Conservation (phyloP, 2,329 filamentous ascomycete genomes). For the Daldinia sp. region DNA sequence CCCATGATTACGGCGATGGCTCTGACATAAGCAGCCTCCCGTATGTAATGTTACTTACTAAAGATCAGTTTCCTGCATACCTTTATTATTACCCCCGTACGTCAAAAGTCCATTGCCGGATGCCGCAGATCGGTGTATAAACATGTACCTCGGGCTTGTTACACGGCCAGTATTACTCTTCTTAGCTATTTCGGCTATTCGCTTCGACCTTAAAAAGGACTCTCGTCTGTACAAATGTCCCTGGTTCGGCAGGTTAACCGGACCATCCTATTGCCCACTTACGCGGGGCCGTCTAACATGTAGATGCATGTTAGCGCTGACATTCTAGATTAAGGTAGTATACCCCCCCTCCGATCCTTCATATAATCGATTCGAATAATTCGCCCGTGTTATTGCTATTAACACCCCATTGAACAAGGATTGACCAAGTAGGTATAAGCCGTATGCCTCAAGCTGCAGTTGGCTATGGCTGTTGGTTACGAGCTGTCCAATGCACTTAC, state of each 20-base stretch:
- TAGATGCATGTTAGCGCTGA: slow-evolving; percentile 40
- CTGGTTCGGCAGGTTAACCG: slow-evolving; percentile 33
- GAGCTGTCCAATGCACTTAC: slow-evolving; percentile 21
- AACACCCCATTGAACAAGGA: slow-evolving; percentile 30
- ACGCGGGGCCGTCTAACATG: slow-evolving; percentile 35
- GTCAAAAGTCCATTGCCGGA: slow-evolving; percentile 10
- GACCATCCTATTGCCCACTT: slow-evolving; percentile 30
- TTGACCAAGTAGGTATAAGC: slow-evolving; percentile 17
- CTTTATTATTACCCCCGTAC: slow-evolving; percentile 9
- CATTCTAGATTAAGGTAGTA: slow-evolving; percentile 29
- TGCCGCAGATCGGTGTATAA: slow-evolving; percentile 7
- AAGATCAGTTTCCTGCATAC: slow-evolving; percentile 13
- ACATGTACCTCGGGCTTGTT: slow-evolving; percentile 7
- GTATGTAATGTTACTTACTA: slow-evolving; percentile 6
- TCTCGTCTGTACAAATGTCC: not conserved
- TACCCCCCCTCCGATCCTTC: slow-evolving; percentile 38
- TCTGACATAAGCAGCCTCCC: slow-evolving; percentile 34
- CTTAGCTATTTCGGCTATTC: slow-evolving; percentile 13
- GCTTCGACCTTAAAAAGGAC: slow-evolving; percentile 6
- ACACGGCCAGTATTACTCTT: slow-evolving; percentile 16
- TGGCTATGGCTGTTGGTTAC: slow-evolving; percentile 26
- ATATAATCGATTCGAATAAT: slow-evolving; percentile 25
- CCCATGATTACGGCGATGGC: not conserved
- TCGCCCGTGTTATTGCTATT: slow-evolving; percentile 23
- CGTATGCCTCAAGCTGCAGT: slow-evolving; percentile 27